Base-by-base conservation (phyloP, 2,329 filamentous ascomycete species). In the Pseudovirgaria hyperparasitica region DNA sequence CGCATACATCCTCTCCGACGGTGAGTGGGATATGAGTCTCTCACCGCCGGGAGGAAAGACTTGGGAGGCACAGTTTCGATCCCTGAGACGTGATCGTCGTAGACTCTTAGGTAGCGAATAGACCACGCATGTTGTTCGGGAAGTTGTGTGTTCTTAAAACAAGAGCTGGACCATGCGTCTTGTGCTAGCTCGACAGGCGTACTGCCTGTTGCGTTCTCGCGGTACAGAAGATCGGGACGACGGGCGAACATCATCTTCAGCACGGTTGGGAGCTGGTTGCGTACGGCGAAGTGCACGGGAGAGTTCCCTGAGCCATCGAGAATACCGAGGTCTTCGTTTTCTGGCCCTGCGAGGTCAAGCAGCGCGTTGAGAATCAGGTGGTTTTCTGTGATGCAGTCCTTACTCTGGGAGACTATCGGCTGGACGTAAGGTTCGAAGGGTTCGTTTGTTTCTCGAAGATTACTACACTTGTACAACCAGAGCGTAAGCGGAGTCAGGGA, bases 201-300 rank as follows among this genome's bases (percentile, higher is more conserved):
- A 10, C 70, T 65, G 2, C 82, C 82, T 0, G 79, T 79, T 0
- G 79, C 71, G 38, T 86, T 86, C 47, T 90, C 82, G 13, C 74
- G 68, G 38, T 70, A 65, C 1, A 84, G 55, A 2, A 85, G 58
- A 15, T 62, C 59, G 0, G 76, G 69, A 11, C 68, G 61, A 37
- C 57, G 57, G 7, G 67, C 55, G 8, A 85, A 52, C 26, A 57
- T 46, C 3, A 80, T 41, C 3, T 57, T 41, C 9, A 57, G 50
- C 20, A 57, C 40, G 2, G 65, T 38, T 19, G 42, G 44, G 6
- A 57, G 37, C 19, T 54, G 37, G 9, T 51, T 40, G 6, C 50
- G 45, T 12, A 73, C 60, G 8, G 67, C 61, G 0, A 60, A 64
- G 41, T 82, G 77, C 1, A 82, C 57, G 5, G 67, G 63, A 0